Conservation (phyloP, 1,284 basidiomycete genomes). For the Rhodotorula sp. region DNA sequence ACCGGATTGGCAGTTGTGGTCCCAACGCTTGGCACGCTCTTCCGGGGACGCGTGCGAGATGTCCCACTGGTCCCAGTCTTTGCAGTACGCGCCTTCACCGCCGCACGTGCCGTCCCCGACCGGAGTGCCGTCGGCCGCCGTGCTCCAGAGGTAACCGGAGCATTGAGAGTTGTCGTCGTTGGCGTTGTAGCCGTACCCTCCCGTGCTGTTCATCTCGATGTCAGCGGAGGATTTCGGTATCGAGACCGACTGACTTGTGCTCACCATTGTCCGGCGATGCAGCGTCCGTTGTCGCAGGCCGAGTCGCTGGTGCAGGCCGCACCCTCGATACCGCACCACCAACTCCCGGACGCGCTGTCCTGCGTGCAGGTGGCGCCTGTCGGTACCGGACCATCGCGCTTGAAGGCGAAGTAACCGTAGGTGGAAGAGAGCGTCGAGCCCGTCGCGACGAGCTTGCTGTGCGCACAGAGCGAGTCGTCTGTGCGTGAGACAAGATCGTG, state of each 20-base stretch:
- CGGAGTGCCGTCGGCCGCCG: not conserved
- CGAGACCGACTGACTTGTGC: not conserved
- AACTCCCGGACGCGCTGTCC: constrained; percentile 11
- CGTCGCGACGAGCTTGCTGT: constrained; percentile 4
- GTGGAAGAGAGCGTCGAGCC: not conserved
- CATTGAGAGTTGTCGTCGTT: constrained; percentile 16
- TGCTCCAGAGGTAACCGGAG: constrained; percentile 13
- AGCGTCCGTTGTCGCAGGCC: constrained; percentile 15
- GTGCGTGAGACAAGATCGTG: not conserved
- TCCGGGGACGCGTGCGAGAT: not conserved
- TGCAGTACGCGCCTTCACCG: constrained; percentile 18
- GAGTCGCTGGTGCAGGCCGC: constrained; percentile 8
- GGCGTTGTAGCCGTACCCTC: not conserved
- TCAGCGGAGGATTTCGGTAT: not conserved
- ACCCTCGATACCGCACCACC: constrained; percentile 28
- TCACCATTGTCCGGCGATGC: constrained; percentile 1
- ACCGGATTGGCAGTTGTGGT: constrained; percentile 18
- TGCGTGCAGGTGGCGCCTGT: not conserved
- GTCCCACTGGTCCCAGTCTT: constrained; percentile 5
- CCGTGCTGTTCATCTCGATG: not conserved
- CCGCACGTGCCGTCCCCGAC: constrained; percentile 12
- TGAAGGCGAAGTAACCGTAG: not conserved
- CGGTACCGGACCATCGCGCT: constrained; percentile 19
- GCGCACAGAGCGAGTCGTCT: constrained; percentile 13
- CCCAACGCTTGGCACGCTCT: constrained; percentile 11